These are phyloP conservation scores for Geoglossum cookeanum DNA, from an alignment of 2,329 filamentous ascomycete species.

Conservation along the genomic window DNA sequence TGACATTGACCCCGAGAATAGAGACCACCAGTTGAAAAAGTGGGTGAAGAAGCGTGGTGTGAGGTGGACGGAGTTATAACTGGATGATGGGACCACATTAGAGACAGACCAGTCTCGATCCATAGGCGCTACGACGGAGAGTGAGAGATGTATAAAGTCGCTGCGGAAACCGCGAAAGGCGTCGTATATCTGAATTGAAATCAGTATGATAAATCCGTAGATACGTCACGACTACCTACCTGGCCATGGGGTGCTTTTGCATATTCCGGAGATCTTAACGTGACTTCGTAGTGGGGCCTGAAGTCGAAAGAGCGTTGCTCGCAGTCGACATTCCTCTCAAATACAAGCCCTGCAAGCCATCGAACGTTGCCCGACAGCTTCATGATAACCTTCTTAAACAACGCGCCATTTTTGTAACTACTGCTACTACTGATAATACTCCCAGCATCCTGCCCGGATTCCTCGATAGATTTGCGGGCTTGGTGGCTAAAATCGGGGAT, in stretches of 20 bases:
- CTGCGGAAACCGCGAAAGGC: constrained; percentile 95
- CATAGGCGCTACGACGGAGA: constrained; percentile 72
- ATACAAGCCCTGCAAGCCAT: constrained; percentile 80
- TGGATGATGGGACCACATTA: constrained; percentile 57
- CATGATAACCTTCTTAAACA: constrained; percentile 97
- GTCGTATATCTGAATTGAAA: constrained; percentile 45
- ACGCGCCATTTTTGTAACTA: constrained; percentile 50
- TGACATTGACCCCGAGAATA: constrained; percentile 89
- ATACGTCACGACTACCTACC: constrained; percentile 15
- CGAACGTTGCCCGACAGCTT: constrained; percentile 92
- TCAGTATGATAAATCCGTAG: background rate
- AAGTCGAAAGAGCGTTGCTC: constrained; percentile 70
- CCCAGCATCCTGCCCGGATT: constrained; percentile 31
- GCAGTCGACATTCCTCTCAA: constrained; percentile 62
- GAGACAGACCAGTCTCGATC: constrained; percentile 71
- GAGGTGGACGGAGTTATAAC: constrained; percentile 92
- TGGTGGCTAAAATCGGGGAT: constrained; percentile 86
- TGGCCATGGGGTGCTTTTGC: constrained; percentile 38
- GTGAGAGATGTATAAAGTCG: constrained; percentile 86
- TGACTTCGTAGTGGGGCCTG: constrained; percentile 77
- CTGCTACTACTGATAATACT: constrained; percentile 43
- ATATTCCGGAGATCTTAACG: constrained; percentile 57
- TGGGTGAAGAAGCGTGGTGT: constrained; percentile 94
- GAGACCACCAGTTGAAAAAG: constrained; percentile 94
- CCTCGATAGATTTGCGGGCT: constrained; percentile 44